These are phyloP conservation scores for Paulownia fortunei DNA, from an alignment of 257 asterid species.

Conservation along the genomic window DNA sequence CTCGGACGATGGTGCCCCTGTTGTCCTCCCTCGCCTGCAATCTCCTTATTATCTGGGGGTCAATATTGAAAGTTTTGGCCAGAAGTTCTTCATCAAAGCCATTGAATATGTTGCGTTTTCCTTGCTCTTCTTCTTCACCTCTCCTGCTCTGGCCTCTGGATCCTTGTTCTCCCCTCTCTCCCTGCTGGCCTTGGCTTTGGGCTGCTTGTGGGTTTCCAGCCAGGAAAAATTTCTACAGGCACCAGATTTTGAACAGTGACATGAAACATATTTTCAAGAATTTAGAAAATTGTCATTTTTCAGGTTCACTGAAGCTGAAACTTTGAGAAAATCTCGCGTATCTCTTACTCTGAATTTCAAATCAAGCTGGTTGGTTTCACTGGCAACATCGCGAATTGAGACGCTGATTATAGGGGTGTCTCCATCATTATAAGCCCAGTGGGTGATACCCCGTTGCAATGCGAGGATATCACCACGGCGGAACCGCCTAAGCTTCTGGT, in stretches of 20 bases:
- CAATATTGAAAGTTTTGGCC: conserved; percentile 42
- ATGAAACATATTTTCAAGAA: neutral
- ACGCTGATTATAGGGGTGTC: conserved; percentile 48
- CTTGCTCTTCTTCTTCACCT: conserved; percentile 28
- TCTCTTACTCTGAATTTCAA: conserved; percentile 50
- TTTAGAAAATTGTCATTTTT: neutral
- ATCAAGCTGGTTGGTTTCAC: conserved; percentile 62
- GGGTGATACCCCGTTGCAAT: conserved; percentile 51
- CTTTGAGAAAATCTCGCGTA: no score
- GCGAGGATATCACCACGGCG: conserved; percentile 60
- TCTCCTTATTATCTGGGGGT: conserved; percentile 26
- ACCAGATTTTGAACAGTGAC: neutral
- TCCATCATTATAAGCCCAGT: conserved; percentile 60
- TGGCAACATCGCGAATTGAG: conserved; percentile 45
- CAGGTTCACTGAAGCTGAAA: no score
- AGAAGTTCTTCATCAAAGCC: conserved; percentile 54
- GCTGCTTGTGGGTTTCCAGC: conserved; percentile 60
- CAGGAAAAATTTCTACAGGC: conserved; percentile 53
- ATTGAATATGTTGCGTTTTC: conserved; percentile 39
- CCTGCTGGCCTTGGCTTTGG: conserved; percentile 7
- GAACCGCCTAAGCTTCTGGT: conserved; percentile 61
- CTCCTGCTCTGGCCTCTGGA: conserved; percentile 1
- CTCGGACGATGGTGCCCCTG: conserved; percentile 61
- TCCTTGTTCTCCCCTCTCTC: conserved; percentile 17
- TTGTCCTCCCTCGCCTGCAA: conserved; percentile 47